These are phyloP conservation scores for Rhizopus sp. DNA, from an alignment of 371 early-diverging fungal species.

Conservation along the genomic window DNA sequence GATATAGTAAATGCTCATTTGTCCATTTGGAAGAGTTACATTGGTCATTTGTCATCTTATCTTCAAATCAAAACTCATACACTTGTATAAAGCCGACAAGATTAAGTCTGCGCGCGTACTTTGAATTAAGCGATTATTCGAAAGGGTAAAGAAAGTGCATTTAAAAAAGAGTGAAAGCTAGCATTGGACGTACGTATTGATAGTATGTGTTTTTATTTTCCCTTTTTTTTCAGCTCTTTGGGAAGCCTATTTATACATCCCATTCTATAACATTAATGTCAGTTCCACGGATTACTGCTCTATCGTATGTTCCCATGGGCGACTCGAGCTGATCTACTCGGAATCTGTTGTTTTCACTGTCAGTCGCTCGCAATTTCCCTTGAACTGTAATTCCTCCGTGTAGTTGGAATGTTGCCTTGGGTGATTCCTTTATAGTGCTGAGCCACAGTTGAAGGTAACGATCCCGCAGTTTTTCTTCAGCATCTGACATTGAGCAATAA, in stretches of 20 bases:
- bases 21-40: no score
- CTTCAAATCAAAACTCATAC: no score
- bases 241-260: neutral
- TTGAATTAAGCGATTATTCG: no score
- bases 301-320: slow-evolving; percentile 48
- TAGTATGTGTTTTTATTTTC: no score
- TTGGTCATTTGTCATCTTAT: no score
- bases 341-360: slow-evolving; percentile 54
- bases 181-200: no score
- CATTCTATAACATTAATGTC: slow-evolving; percentile 45
- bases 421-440: slow-evolving; percentile 24
- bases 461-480: slow-evolving; percentile 29
- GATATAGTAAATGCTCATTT: no score
- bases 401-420: slow-evolving; percentile 30
- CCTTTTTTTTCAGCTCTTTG: neutral
- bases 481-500: slow-evolving; percentile 4
- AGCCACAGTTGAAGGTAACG: slow-evolving; percentile 52
- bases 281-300: slow-evolving; percentile 52
- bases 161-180: no score
- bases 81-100: no score
- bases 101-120: no score
- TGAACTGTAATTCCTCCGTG: slow-evolving; percentile 36
- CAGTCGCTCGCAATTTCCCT: slow-evolving; percentile 45
- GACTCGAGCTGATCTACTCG: slow-evolving; percentile 48
- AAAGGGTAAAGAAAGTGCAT: no score